These are phyloP conservation scores for Puccinia coronata DNA, from an alignment of 1,284 basidiomycete species.

Conservation along the genomic window DNA sequence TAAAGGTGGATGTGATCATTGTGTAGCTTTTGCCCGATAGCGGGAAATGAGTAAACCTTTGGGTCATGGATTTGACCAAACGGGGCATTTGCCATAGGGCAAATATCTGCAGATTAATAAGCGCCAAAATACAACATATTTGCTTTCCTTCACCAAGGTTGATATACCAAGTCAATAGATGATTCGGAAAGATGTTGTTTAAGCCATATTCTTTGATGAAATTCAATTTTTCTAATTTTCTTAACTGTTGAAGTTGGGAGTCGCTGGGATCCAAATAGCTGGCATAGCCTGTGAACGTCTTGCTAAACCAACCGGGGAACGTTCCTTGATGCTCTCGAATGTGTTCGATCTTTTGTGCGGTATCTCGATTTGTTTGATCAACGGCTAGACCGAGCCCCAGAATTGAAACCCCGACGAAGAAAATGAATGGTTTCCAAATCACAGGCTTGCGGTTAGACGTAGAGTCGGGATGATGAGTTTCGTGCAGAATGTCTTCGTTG, in stretches of 20 bases:
- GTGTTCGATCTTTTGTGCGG: constrained; percentile 34
- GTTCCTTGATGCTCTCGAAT: constrained; percentile 31
- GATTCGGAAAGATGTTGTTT: constrained; percentile 29
- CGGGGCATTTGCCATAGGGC: constrained; percentile 43
- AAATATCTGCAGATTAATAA: constrained; percentile 37
- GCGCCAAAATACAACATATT: constrained; percentile 32
- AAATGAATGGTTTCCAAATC: constrained; percentile 39
- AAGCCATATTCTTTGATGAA: constrained; percentile 46
- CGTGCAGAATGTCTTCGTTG: constrained; percentile 14
- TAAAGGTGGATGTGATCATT: constrained; percentile 39
- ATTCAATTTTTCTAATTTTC: constrained; percentile 29
- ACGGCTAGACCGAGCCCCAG: constrained; percentile 37
- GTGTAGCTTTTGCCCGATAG: constrained; percentile 44
- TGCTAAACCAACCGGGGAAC: constrained; percentile 34
- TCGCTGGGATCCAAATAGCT: constrained; percentile 31
- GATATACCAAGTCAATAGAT: constrained; percentile 39
- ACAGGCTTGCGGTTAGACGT: constrained; percentile 12
- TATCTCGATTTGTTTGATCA: constrained; percentile 40
- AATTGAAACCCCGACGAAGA: constrained; percentile 16
- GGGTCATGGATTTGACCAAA: constrained; percentile 30
- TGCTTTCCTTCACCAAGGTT: constrained; percentile 43
- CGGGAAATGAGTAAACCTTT: constrained; percentile 38
- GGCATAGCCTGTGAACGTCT: constrained; percentile 16
- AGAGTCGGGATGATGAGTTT: not conserved
- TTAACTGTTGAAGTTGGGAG: constrained; percentile 37